Conservation (phyloP, 2,329 filamentous ascomycete species). For the Penicillium sp. region DNA sequence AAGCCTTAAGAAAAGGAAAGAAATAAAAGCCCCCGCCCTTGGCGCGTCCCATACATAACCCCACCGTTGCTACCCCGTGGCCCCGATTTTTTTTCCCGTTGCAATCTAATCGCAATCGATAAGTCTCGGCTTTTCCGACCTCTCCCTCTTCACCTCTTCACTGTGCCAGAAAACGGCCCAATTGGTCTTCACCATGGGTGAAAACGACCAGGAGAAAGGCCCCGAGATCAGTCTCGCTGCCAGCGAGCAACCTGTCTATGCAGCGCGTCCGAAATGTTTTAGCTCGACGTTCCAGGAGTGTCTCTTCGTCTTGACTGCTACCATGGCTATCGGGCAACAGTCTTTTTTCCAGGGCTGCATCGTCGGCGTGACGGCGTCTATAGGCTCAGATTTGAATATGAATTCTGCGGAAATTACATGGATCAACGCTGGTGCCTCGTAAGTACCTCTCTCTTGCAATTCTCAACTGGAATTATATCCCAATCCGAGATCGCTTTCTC, state of each 20-base stretch:
- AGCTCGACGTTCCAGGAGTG: constrained; percentile 61
- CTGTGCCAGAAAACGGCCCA: neutral
- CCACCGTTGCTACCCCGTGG: neutral
- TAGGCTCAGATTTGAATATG: constrained; percentile 61
- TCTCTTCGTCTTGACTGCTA: constrained; percentile 64
- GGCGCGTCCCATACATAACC: neutral
- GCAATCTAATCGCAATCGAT: neutral
- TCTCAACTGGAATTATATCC: neutral
- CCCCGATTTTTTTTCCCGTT: neutral
- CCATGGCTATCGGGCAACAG: constrained; percentile 64
- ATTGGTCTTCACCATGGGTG: neutral
- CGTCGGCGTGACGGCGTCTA: constrained; percentile 62
- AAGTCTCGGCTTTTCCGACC: neutral
- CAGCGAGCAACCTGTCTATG: constrained; percentile 5
- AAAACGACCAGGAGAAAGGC: constrained; percentile 11
- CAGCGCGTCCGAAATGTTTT: constrained; percentile 47
- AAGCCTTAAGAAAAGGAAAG: no score
- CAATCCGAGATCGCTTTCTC: neutral
- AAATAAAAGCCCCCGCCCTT: neutral
- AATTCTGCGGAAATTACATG: constrained; percentile 65
- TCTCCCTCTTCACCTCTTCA: neutral
- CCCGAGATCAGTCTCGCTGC: constrained; percentile 1
- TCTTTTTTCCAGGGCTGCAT: constrained; percentile 60
- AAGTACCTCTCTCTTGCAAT: constrained; percentile 21
- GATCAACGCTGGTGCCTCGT: constrained; percentile 63